Evolutionary conservation across 148 eudicot genomes (phyloP).

Genomic region (Persicaria tinctoria): DNA sequence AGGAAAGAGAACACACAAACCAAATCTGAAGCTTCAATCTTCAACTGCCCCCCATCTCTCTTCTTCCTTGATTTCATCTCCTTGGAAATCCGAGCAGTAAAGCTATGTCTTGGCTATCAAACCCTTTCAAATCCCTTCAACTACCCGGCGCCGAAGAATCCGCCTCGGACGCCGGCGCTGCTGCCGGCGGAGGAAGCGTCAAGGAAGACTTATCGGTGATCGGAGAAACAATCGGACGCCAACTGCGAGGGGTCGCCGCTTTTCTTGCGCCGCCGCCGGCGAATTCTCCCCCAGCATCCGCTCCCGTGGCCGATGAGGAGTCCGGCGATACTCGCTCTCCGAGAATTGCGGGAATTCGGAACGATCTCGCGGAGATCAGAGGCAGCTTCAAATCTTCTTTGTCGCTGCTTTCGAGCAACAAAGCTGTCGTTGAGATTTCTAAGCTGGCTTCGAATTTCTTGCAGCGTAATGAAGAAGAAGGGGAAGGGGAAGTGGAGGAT

Average conservation of each 20-base stretch:
- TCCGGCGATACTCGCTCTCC: constrained; percentile 12
- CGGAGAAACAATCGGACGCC: constrained; percentile 43
- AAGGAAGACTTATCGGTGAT: constrained; percentile 42
- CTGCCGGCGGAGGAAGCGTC: constrained; percentile 22
- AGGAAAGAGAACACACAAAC: background rate
- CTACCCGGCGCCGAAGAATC: constrained; percentile 14
- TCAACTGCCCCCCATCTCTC: background rate
- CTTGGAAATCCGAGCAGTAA: background rate
- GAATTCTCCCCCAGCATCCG: background rate
- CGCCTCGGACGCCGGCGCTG: constrained; percentile 9
- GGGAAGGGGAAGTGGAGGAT: constrained; percentile 10
- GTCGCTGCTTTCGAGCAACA: constrained; percentile 40
- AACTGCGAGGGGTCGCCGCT: constrained; percentile 52
- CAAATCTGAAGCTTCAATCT: background rate
- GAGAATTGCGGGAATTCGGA: constrained; percentile 39
- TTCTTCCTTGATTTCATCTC: background rate
- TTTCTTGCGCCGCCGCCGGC: constrained; percentile 64
- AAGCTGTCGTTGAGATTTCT: constrained; percentile 38
- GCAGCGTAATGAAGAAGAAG: constrained; percentile 24
- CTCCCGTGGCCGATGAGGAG: constrained; percentile 7
- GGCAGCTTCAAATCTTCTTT: constrained; percentile 48
- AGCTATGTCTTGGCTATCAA: constrained; percentile 43
- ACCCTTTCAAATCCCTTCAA: constrained; percentile 41
- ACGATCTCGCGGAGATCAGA: constrained; percentile 65
- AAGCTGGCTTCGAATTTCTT: constrained; percentile 50